Conservation (phyloP, 2,329 filamentous ascomycete species). For the Microdochium trichocladiopsis region DNA sequence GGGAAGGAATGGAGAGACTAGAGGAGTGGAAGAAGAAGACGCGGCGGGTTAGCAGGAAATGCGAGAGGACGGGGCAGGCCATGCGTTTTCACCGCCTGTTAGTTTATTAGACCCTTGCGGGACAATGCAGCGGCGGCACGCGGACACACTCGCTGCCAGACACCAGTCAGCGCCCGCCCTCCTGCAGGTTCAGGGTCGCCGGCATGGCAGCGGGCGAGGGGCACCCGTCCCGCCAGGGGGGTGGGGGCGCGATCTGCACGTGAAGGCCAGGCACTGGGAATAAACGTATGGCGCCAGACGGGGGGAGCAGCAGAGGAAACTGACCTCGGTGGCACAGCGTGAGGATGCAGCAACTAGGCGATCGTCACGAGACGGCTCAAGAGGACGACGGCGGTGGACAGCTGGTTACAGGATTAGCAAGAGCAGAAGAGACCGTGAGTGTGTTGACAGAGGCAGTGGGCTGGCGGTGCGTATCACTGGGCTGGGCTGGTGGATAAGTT, state of each 20-base stretch:
- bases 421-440: too few relatives aligned
- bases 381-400: too few relatives aligned
- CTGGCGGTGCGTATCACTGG: too few relatives aligned
- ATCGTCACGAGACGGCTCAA: too few relatives aligned
- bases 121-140: not conserved
- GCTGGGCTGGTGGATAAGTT: not conserved
- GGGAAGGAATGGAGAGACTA: conserved; percentile 2
- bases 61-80: not conserved
- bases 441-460: not conserved
- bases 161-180: not conserved
- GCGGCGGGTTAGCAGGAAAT: not conserved
- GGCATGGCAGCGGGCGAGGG: not conserved
- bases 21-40: not conserved
- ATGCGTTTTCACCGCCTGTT: conserved; percentile 1
- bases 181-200: not conserved
- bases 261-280: not conserved
- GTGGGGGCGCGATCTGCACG: not conserved
- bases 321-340: too few relatives aligned
- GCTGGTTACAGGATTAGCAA: too few relatives aligned
- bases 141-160: not conserved
- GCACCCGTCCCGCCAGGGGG: not conserved
- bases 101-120: not conserved
- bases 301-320: too few relatives aligned
- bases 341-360: too few relatives aligned
- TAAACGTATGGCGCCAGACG: too few relatives aligned